Base-by-base conservation (phyloP, 192 early-diverging fungal genomes). In the Pilobolus umbonatus region DNA sequence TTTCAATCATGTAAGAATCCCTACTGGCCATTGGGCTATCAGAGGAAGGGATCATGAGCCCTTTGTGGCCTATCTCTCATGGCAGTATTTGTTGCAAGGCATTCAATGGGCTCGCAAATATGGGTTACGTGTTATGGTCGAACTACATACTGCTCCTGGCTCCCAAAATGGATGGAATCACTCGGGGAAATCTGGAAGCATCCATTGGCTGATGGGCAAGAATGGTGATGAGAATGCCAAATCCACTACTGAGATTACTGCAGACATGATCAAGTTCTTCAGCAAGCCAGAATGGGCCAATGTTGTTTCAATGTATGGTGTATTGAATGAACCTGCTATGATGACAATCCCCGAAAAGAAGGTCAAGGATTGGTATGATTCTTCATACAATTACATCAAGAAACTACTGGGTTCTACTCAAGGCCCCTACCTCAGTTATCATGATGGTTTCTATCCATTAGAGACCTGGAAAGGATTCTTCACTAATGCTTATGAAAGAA, bases 151-250 rank as follows among this genome's bases (percentile, higher is more conserved):
- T 0, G 81, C 80, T 0, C 87, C 87, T 24, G 87, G 87, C 6
- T 86, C 84, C 21, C 87, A 89, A 54, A 89, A 89, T 58, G 85
- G 85, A 1, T 86, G 79, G 79, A 79, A 79, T 43, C 78, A 76
- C 47, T 76, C 74, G 10, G 78, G 78, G 22, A 63, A 65, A 11
- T 11, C 54, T 0, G 79, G 75, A 7, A 34, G 40, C 14, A 64
- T 78, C 45, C 44, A 67, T 22, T 81, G 68, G 71, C 19, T 80
- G 30, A 69, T 65, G 26, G 78, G 77, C 5, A 66, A 72, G 5
- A 36, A 73, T 32, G 76, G 76, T 15, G 55, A 68, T 1, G 44
- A 30, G 1, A 81, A 83, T 58, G 76, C 85, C 1, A 57, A 67
- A 11, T 54, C 73, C 4, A 83, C 85, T 4, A 72, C 82, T 11